phyloP scores from a whole-genome alignment of 768 basidiomycete species.

The Erythrobasidium yunnanense region DNA sequence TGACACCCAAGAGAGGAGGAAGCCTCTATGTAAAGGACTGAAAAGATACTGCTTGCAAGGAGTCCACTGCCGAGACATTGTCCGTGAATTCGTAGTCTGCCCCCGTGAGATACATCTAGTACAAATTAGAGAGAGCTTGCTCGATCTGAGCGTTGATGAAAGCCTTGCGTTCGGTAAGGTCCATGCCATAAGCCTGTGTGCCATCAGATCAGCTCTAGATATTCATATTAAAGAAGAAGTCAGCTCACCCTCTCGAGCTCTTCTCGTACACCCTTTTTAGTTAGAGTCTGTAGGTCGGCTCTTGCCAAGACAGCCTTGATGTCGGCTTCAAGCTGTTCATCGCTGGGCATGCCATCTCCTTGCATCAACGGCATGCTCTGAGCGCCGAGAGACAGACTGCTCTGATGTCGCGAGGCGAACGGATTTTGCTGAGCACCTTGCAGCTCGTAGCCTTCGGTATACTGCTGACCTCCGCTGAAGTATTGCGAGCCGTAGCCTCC shows the following conservation, averaged over 20 bases:
- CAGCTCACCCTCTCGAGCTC: slow-evolving; percentile 56
- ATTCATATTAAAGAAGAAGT: not conserved
- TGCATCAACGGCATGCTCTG: slow-evolving; percentile 1
- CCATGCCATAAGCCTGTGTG: slow-evolving; percentile 13
- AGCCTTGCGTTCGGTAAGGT: not conserved
- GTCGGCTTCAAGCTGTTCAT: slow-evolving; percentile 40
- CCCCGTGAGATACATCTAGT: too few relatives aligned
- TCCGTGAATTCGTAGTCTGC: too few relatives aligned
- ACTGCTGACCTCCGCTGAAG: not conserved
- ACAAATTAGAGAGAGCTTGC: slow-evolving; percentile 17
- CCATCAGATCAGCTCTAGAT: not conserved
- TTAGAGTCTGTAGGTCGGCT: slow-evolving; percentile 79
- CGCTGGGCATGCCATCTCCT: slow-evolving; percentile 15
- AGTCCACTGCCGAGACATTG: too few relatives aligned
- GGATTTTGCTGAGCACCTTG: slow-evolving; percentile 11
- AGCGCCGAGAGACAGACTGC: not conserved
- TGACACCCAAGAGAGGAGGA: too few relatives aligned
- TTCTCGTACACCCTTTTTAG: slow-evolving; percentile 79
- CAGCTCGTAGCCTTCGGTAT: slow-evolving; percentile 16
- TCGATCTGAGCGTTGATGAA: slow-evolving; percentile 23
- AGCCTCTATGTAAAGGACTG: too few relatives aligned
- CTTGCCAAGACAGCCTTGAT: slow-evolving; percentile 61
- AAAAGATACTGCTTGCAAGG: too few relatives aligned
- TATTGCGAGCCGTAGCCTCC: not conserved
- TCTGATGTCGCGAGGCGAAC: slow-evolving; percentile 2